These are phyloP conservation scores for Zoysia japonica DNA, from an alignment of 176 grass and related monocot genomes.

Conservation along the genomic window DNA sequence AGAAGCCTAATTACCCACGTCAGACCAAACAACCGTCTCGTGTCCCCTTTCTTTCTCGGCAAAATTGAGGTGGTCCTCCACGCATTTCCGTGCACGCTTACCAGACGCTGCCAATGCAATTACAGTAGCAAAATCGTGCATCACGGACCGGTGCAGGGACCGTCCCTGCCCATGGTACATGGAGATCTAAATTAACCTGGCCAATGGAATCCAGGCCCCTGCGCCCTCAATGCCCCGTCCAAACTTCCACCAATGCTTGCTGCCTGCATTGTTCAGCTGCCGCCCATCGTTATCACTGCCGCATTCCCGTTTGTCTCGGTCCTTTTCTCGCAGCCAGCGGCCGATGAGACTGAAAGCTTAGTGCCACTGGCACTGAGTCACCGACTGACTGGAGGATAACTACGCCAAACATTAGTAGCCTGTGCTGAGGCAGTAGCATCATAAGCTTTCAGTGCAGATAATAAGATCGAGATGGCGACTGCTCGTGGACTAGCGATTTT, in stretches of 20 bases:
- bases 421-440: neutral
- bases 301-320: neutral
- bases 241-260: slow-evolving; percentile 26
- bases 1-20: slow-evolving; percentile 17
- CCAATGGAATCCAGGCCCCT: slow-evolving; percentile 37
- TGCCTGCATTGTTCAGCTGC: slow-evolving; percentile 17
- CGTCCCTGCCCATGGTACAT: no score
- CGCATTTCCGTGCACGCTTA: no score
- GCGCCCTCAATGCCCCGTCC: slow-evolving; percentile 29
- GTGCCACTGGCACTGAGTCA: no score
- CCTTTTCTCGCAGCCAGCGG: neutral
- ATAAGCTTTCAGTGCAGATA: neutral
- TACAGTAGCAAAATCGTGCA: neutral
- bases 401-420: no score
- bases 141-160: neutral
- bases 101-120: neutral
- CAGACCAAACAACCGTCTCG: neutral
- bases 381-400: no score
- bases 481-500: slow-evolving; percentile 27
- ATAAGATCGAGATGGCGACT: slow-evolving; percentile 30
- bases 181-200: slow-evolving; percentile 33
- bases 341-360: slow-evolving; percentile 24
- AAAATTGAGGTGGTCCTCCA: neutral
- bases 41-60: neutral
- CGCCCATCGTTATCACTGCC: slow-evolving; percentile 25